Conservation (phyloP, 2,329 filamentous ascomycete species). For the Colletotrichum sp. region DNA sequence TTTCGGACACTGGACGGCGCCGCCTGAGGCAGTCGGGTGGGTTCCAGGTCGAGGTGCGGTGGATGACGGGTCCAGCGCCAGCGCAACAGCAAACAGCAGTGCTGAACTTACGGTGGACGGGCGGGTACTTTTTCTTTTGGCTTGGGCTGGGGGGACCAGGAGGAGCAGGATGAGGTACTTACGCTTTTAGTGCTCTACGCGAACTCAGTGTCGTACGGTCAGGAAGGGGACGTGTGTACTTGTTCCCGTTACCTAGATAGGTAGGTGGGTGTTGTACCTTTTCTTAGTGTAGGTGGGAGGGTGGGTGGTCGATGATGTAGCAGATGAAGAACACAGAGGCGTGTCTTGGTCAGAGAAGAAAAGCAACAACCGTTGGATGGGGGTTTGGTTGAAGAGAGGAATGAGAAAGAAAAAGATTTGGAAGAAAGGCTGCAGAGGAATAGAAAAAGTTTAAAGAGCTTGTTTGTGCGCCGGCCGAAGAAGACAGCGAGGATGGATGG, state of each 20-base stretch:
- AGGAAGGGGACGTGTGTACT: not conserved
- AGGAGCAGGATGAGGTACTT: not conserved
- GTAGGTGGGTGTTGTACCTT: not conserved
- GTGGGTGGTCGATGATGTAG: not conserved
- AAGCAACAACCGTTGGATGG: not conserved
- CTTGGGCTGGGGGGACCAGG: not conserved
- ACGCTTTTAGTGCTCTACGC: not conserved
- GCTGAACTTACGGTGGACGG: not conserved
- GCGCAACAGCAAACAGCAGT: not conserved
- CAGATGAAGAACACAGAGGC: not conserved
- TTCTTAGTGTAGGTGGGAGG: not conserved
- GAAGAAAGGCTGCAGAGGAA: not conserved
- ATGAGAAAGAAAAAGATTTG: not conserved
- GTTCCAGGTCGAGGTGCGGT: not conserved
- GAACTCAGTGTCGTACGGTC: not conserved
- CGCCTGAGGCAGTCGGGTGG: not conserved
- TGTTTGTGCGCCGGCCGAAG: constrained; percentile 2
- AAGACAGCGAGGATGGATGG: not conserved
- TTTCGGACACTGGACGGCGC: constrained; percentile 13
- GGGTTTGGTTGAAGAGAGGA: not conserved
- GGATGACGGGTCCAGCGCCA: not conserved
- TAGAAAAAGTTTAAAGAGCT: not conserved
- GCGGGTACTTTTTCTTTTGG: not conserved
- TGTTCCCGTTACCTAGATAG: not conserved
- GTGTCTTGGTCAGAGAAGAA: not conserved